Evolutionary conservation across 2,329 filamentous ascomycete species (phyloP).

Genomic region (Aureobasidium subglaciale): DNA sequence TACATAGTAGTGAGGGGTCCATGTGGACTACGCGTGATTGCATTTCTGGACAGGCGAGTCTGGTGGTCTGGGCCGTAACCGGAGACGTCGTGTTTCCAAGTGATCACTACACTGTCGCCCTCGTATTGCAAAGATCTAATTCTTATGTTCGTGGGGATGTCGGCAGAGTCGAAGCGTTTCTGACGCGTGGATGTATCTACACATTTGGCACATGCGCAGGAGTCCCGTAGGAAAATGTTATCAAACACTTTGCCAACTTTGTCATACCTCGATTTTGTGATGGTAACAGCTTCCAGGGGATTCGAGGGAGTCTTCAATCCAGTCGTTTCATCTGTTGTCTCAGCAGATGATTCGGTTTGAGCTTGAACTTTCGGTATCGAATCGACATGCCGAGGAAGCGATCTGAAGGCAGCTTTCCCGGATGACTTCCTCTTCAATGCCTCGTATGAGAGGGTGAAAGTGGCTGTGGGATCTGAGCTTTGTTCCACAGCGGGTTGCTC

Average conservation of each 20-base stretch:
- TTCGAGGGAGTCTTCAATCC: neutral
- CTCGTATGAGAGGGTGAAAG: no score
- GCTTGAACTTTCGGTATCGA: no score
- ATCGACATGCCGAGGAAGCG: no score
- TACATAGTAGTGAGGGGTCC: neutral
- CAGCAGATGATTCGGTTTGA: neutral
- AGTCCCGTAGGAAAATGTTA: slow-evolving; percentile 44
- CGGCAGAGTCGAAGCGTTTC: slow-evolving; percentile 57
- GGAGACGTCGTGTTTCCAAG: slow-evolving; percentile 54
- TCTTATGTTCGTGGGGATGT: slow-evolving; percentile 50
- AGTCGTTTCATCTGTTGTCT: neutral
- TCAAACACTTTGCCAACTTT: slow-evolving; percentile 21
- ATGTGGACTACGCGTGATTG: slow-evolving; percentile 12
- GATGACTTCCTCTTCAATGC: no score
- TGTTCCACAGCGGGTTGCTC: no score
- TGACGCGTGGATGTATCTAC: slow-evolving; percentile 54
- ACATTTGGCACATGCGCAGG: slow-evolving; percentile 51
- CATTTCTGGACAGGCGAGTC: slow-evolving; percentile 27
- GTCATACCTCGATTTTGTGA: neutral
- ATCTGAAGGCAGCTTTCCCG: no score
- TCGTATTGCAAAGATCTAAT: slow-evolving; percentile 31
- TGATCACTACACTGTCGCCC: slow-evolving; percentile 31
- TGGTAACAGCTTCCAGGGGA: neutral
- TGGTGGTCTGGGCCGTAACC: slow-evolving; percentile 36
- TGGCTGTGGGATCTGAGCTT: no score